Evolutionary conservation across 176 grass and related monocot species (phyloP), one percentile per base, ranked within the genome.

Genomic region (Elaeis guineensis): DNA sequence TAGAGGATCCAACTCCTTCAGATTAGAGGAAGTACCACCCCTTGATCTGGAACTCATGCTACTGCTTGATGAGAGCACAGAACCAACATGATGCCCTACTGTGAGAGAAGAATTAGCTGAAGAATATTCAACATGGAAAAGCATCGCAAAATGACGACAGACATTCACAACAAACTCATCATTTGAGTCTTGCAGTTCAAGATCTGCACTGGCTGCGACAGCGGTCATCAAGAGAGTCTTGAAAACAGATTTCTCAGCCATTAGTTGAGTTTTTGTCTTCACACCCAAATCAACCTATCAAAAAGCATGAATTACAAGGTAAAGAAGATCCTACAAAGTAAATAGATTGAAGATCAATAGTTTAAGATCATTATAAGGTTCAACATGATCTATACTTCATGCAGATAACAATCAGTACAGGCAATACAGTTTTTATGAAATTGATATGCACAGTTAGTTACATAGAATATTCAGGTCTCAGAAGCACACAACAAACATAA

Each of bases 161-260:
- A 98, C 67, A 73, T 98, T 80, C 2, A 85, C 62, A 78, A 85
- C 75, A 83, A 89, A 98, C 61, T 98, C 88, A 71, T 89, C 82
- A 63, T 85, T 98, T 54, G 80, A 73, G 32, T 98, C 93, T 22
- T 89, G 73, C 66, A 92, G 87, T 51, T 62, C 77, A 54, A 77
- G 50, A 57, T 98, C 93, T 57, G 93, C 77, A 83, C 76, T 80
- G 59, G 87, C 81, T 54, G 79, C 76, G 67, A 92, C 89, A 55
- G 76, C 70, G 30, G 93, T 79, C 26, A 69, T 79, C 75, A 98
- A 84, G 25, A 98, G 79, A 69, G 80, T 79, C 75, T 92, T 98
- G 58, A 98, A 98, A 75, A 92, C 79, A 60, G 87, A 89, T 88
- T 86, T 98, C 64, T 98, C 93, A 26, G 93, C 93, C 84, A 98